A percentile compares a stretch with the other conserved stretches of the same genome.
Evolutionary conservation across 1,284 basidiomycete genomes (phyloP).

Genomic region (Irpex rosettiformis): DNA sequence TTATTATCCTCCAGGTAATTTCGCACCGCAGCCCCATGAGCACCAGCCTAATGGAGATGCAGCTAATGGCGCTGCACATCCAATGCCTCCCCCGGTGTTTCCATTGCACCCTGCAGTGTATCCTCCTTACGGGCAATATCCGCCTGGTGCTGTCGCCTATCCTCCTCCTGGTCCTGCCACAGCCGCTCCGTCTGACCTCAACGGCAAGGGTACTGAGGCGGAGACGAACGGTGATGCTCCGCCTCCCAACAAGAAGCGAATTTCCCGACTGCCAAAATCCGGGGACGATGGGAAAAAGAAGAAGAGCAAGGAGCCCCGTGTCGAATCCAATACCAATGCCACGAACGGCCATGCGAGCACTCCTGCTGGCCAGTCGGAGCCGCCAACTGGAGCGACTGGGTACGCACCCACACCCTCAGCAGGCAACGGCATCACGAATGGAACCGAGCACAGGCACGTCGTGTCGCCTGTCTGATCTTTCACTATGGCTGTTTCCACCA

Average conservation of each 20-base stretch:
- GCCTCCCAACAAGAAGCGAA: conserved; percentile 20
- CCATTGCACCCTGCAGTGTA: conserved; percentile 29
- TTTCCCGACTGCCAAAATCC: conserved; percentile 20
- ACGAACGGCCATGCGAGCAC: conserved; percentile 2
- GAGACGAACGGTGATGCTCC: conserved; percentile 16
- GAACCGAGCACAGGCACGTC: conserved; percentile 5
- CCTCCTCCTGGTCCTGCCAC: conserved; percentile 12
- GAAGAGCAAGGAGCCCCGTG: conserved; percentile 13
- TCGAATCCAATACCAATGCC: conserved; percentile 1
- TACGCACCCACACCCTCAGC: conserved; percentile 5
- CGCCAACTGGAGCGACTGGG: neutral
- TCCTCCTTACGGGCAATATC: conserved; percentile 24
- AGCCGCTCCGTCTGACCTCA: conserved; percentile 15
- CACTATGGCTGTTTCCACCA: neutral
- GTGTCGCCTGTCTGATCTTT: conserved; percentile 9
- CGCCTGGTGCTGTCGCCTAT: conserved; percentile 19
- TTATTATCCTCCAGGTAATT: conserved; percentile 35
- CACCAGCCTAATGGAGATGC: conserved; percentile 38
- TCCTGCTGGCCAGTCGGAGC: neutral
- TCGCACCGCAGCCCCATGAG: conserved; percentile 35
- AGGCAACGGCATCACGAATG: neutral
- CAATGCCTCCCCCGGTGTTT: conserved; percentile 26
- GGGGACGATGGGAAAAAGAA: conserved; percentile 1
- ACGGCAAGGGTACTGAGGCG: conserved; percentile 22
- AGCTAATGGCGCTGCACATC: conserved; percentile 9